Conservation (phyloP, 495 filamentous ascomycete genomes). For the Hyaloscypha hepaticicola region DNA sequence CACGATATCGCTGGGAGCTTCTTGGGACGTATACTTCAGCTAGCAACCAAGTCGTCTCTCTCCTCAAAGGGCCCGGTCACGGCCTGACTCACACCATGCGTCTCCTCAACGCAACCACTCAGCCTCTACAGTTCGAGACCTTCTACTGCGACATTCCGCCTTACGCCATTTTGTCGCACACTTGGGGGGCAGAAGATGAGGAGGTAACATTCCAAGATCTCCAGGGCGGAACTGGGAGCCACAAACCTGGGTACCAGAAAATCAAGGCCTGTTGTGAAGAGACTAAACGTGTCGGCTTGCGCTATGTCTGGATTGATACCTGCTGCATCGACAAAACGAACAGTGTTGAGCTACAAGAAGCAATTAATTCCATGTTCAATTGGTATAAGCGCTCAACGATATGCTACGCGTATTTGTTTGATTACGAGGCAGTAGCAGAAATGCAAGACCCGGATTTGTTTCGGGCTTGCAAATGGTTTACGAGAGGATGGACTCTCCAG, state of each 20-base stretch:
- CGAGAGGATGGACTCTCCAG: conserved; percentile 26
- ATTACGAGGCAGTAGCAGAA: not conserved
- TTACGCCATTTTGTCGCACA: not conserved
- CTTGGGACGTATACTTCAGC: no score
- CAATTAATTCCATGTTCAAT: conserved; percentile 18
- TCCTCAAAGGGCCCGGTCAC: no score
- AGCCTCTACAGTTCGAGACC: not conserved
- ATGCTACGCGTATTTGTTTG: conserved; percentile 16
- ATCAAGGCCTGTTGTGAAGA: conserved; percentile 2
- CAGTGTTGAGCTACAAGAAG: conserved; percentile 34
- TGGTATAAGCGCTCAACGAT: conserved; percentile 11
- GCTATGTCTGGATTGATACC: conserved; percentile 41
- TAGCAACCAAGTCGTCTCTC: no score
- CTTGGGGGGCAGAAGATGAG: not conserved
- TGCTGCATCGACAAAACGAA: conserved; percentile 39
- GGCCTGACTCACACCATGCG: not conserved
- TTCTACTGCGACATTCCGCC: not conserved
- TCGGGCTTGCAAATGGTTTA: not conserved
- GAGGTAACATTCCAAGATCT: not conserved
- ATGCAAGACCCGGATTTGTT: not conserved
- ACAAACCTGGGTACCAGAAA: not conserved
- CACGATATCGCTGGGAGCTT: no score
- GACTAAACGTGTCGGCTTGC: not conserved
- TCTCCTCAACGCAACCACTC: not conserved
- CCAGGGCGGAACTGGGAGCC: not conserved